Evolutionary conservation across 768 basidiomycete species (phyloP).

Genomic region (Mycena floridula): DNA sequence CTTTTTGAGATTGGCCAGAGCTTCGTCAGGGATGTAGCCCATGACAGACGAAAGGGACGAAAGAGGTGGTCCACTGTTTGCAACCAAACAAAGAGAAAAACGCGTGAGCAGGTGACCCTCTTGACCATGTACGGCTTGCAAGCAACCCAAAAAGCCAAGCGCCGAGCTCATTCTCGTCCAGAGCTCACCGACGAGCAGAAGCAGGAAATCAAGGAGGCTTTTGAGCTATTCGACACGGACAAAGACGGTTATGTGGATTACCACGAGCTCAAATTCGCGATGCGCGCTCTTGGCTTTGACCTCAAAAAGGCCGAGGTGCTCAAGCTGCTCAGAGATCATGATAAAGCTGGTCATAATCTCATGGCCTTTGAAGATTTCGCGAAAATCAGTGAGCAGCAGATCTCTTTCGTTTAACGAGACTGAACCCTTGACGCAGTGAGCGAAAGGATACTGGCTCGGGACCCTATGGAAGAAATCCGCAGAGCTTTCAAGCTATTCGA

Average conservation of each 20-base stretch:
- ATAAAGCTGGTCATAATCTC: conserved; percentile 72
- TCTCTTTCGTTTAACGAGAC: conserved; percentile 5
- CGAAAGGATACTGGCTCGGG: conserved; percentile 86
- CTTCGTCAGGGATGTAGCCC: conserved; percentile 59
- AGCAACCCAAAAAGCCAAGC: conserved; percentile 65
- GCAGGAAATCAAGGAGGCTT: conserved; percentile 97
- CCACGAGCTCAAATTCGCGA: conserved; percentile 98
- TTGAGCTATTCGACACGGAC: conserved; percentile 98
- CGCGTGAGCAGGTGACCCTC: background rate
- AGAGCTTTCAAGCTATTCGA: conserved; percentile 96
- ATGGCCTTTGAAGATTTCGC: conserved; percentile 95
- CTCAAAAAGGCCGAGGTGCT: conserved; percentile 98
- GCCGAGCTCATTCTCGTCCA: conserved; percentile 69
- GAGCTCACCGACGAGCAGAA: conserved; percentile 86
- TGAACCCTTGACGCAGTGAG: conserved; percentile 57
- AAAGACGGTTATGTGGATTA: conserved; percentile 96
- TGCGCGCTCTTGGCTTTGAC: conserved; percentile 97
- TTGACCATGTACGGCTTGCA: conserved; percentile 55
- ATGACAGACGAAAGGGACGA: conserved; percentile 23
- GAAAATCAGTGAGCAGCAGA: conserved; percentile 70
- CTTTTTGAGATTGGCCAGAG: conserved; percentile 69
- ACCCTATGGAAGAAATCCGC: conserved; percentile 94
- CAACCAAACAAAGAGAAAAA: background rate
- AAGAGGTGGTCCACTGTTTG: background rate
- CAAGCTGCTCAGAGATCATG: conserved; percentile 87